Evolutionary conservation across 257 asterid species (phyloP).

Genomic region (Gentiana dahurica): DNA sequence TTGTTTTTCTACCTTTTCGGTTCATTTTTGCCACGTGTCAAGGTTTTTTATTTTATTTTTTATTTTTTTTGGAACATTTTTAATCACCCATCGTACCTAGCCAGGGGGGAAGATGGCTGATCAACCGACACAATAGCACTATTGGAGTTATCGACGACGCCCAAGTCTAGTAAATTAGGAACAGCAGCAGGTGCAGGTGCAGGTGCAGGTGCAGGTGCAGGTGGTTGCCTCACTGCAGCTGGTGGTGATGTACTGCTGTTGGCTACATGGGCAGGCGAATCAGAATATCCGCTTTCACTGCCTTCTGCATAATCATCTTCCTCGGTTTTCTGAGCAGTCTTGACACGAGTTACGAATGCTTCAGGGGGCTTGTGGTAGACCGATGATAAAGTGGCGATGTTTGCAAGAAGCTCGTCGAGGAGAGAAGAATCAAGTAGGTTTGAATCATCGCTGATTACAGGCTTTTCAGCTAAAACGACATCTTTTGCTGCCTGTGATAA

Average conservation of each 20-base stretch:
- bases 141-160: conserved; percentile 62
- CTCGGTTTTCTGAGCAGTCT: conserved; percentile 72
- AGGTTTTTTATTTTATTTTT: no score
- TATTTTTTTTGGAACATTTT: background rate
- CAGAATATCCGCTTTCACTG: conserved; percentile 64
- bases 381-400: conserved; percentile 93
- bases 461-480: conserved; percentile 97
- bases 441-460: conserved; percentile 94
- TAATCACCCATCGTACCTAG: conserved; percentile 39
- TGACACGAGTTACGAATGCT: conserved; percentile 88
- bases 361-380: conserved; percentile 98
- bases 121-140: conserved; percentile 63
- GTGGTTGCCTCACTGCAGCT: conserved; percentile 47
- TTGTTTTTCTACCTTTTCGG: no score
- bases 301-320: conserved; percentile 95
- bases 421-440: conserved; percentile 90
- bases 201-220: conserved; percentile 37
- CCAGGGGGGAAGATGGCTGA: conserved; percentile 41
- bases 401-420: conserved; percentile 92
- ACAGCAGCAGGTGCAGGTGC: conserved; percentile 53
- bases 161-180: conserved; percentile 94
- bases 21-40: no score
- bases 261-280: conserved; percentile 54
- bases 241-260: conserved; percentile 55
- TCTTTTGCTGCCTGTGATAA: conserved; percentile 93